Conservation (phyloP, 306 rosid genomes). For the Fagus crenata region DNA sequence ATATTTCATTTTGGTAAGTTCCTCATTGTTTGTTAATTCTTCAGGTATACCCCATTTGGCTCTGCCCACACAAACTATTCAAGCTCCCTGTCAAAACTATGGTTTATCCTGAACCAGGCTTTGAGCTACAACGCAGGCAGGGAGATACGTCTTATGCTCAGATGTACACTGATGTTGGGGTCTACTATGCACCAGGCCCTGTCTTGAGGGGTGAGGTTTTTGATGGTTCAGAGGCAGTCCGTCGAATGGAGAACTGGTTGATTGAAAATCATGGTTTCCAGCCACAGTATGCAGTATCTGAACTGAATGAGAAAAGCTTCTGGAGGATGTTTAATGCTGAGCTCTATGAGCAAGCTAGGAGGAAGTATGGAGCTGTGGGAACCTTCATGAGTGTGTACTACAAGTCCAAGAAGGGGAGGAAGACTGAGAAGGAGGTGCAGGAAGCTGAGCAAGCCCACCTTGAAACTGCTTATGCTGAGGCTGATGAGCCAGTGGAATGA, state of each 20-base stretch:
- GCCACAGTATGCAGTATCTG: slow-evolving; percentile 94
- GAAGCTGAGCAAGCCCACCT: slow-evolving; percentile 91
- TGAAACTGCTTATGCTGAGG: slow-evolving; percentile 80
- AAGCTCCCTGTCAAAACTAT: slow-evolving; percentile 71
- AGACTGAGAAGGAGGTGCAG: slow-evolving; percentile 95
- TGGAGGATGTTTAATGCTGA: slow-evolving; percentile 95
- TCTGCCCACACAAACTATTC: slow-evolving; percentile 88
- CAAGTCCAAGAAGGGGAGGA: slow-evolving; percentile 97
- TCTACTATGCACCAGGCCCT: slow-evolving; percentile 93
- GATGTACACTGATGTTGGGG: slow-evolving; percentile 93
- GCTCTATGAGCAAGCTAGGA: slow-evolving; percentile 72
- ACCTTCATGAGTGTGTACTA: slow-evolving; percentile 94
- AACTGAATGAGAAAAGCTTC: slow-evolving; percentile 77
- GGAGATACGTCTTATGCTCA: slow-evolving; percentile 88
- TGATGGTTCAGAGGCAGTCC: slow-evolving; percentile 83
- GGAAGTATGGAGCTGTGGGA: slow-evolving; percentile 86
- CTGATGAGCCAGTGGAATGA: slow-evolving; percentile 56
- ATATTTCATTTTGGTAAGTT: not conserved
- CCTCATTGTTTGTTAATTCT: slow-evolving; percentile 16
- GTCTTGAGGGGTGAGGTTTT: slow-evolving; percentile 91
- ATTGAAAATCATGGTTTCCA: slow-evolving; percentile 89
- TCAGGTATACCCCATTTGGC: slow-evolving; percentile 93
- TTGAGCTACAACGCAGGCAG: slow-evolving; percentile 80
- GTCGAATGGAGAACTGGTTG: slow-evolving; percentile 74
- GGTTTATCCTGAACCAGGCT: slow-evolving; percentile 88